These are phyloP conservation scores for Linum usitatissimum DNA, from an alignment of 345 rosid species.

Conservation along the genomic window DNA sequence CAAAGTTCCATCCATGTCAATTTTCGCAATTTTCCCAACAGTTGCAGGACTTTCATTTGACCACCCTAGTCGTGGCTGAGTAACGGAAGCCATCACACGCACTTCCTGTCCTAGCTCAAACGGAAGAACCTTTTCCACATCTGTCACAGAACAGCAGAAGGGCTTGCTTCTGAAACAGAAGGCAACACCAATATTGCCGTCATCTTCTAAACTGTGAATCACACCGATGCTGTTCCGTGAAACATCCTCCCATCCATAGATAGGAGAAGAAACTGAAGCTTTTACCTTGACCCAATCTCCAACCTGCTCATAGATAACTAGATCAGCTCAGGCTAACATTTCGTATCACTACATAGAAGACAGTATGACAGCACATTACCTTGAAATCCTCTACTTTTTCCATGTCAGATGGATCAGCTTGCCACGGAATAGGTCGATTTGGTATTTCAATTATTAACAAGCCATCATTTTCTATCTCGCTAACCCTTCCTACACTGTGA, in stretches of 20 bases:
- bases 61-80: slow-evolving; percentile 97
- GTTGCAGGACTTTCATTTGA: slow-evolving; percentile 91
- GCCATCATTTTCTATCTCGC: slow-evolving; percentile 92
- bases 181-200: slow-evolving; percentile 88
- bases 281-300: slow-evolving; percentile 97
- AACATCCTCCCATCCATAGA: slow-evolving; percentile 92
- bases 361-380: slow-evolving; percentile 31
- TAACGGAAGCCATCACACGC: slow-evolving; percentile 58
- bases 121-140: slow-evolving; percentile 78
- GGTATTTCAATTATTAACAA: slow-evolving; percentile 88
- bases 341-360: not conserved
- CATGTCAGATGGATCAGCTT: slow-evolving; percentile 99
- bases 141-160: slow-evolving; percentile 83
- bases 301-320: slow-evolving; percentile 42
- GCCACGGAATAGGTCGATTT: slow-evolving; percentile 84
- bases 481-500: slow-evolving; percentile 90
- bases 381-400: slow-evolving; percentile 90
- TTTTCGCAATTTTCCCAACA: slow-evolving; percentile 69
- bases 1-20: slow-evolving; percentile 94
- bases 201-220: slow-evolving; percentile 90
- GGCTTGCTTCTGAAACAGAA: slow-evolving; percentile 84
- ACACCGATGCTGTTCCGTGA: slow-evolving; percentile 72
- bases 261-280: slow-evolving; percentile 89
- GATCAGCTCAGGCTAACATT: not conserved
- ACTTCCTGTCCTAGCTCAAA: slow-evolving; percentile 88